phyloP scores from a whole-genome alignment of 164 flowering plant species.

The Warburgia ugandensis region DNA sequence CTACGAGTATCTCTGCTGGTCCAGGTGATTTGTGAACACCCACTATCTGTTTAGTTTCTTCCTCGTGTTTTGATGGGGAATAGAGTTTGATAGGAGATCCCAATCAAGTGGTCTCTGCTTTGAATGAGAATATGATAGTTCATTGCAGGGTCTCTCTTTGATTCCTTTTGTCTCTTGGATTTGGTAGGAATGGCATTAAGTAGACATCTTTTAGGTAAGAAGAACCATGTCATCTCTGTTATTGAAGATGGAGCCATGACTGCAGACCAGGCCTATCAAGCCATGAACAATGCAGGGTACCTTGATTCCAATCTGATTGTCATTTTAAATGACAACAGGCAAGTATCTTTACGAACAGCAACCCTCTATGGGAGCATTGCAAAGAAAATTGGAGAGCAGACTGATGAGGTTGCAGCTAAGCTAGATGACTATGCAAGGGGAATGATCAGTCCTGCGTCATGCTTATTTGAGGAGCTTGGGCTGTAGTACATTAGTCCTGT shows the following conservation, averaged over 20 bases:
- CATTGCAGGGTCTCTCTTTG: neutral
- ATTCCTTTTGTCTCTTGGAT: neutral
- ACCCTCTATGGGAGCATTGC: slow-evolving; percentile 84
- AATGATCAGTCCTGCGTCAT: slow-evolving; percentile 65
- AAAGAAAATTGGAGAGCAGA: slow-evolving; percentile 60
- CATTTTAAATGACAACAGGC: slow-evolving; percentile 77
- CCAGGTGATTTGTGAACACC: slow-evolving; percentile 43
- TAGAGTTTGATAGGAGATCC: neutral
- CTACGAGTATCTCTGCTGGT: slow-evolving; percentile 94
- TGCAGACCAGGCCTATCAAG: slow-evolving; percentile 97
- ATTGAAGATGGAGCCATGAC: slow-evolving; percentile 99
- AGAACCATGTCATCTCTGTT: slow-evolving; percentile 70
- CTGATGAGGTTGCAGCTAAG: slow-evolving; percentile 76
- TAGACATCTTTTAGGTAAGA: slow-evolving; percentile 75
- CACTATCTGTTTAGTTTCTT: neutral
- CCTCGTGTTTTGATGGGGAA: neutral
- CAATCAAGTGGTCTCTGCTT: neutral
- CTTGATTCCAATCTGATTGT: slow-evolving; percentile 76
- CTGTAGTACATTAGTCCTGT: slow-evolving; percentile 87
- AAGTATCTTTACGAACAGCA: slow-evolving; percentile 93
- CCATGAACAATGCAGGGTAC: slow-evolving; percentile 89
- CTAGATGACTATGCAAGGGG: slow-evolving; percentile 85
- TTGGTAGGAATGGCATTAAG: slow-evolving; percentile 79
- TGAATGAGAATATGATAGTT: too few species aligned
- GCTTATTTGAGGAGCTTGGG: slow-evolving; percentile 85